Evolutionary conservation across 2,329 filamentous ascomycete genomes (phyloP).

Genomic region (Paraphaeosphaeria sporulosa): DNA sequence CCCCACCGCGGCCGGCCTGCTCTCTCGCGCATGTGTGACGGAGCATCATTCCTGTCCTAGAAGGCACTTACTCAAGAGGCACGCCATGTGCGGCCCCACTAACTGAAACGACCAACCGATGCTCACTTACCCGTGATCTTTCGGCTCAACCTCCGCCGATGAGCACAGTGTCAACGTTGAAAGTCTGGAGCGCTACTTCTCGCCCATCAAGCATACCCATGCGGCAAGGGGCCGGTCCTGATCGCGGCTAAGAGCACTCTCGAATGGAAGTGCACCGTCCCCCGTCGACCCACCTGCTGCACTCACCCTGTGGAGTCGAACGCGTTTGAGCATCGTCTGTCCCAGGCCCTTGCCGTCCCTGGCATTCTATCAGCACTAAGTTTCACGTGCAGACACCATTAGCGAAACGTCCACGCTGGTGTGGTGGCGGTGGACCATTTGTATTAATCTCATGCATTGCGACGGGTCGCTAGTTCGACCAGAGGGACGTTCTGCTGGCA

Average conservation of each 20-base stretch:
- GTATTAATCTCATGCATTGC: constrained; percentile 8
- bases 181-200: background rate
- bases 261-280: background rate
- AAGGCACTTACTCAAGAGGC: background rate
- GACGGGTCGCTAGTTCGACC: background rate
- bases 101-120: constrained; percentile 4
- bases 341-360: constrained; percentile 6
- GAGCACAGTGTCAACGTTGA: background rate
- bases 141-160: background rate
- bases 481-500: background rate
- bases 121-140: background rate
- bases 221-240: background rate
- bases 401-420: background rate
- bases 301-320: constrained; percentile 8
- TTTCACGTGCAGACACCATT: constrained; percentile 17
- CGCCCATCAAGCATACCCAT: background rate
- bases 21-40: background rate
- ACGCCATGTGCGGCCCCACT: constrained; percentile 11
- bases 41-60: constrained; percentile 3
- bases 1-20: background rate
- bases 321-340: constrained; percentile 6
- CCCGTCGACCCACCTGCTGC: background rate
- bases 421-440: constrained; percentile 3
- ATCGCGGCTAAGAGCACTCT: background rate
- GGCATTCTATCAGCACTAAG: constrained; percentile 11